Evolutionary conservation across 2,329 filamentous ascomycete genomes (phyloP), one percentile per base, ranked within the genome.

Genomic region (Fusarium aywerte): DNA sequence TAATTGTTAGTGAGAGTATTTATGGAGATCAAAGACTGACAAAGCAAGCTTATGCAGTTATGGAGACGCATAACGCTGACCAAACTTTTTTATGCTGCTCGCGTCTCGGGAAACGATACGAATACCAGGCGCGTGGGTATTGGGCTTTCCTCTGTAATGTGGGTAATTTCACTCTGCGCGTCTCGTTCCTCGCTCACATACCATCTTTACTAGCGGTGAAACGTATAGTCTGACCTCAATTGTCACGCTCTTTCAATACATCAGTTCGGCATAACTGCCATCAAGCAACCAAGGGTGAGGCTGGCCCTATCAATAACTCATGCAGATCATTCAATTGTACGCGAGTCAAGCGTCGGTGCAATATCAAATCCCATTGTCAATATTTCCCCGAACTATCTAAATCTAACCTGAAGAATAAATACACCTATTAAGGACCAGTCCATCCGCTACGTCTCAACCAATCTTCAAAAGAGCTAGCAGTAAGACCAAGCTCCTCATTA

Each of bases 21-120:
- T 44, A 18, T 47, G 65, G 39, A 11, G 58, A 31, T 5, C 6
- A 1, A 0, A 15, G 2, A 7, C 44, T 68, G 51, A 68, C 65
- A 68, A 62, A 68, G 65, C 32, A 44, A 35, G 32, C 32, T 29
- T n/a, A 33, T 50, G 48, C 33, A 58, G 25, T 32, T 33, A n/a
- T 6, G 7, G 25, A 7, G 16, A 44, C 56, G 51, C 33, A 42
- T 52, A 25, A 33, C 15, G 40, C 55, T 68, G 62, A 66, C 40
- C 55, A 35, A 20, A 1, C 0, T 2, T 33, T 21, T 9, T 33
- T 5, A 16, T 15, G 31, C 23, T 35, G 20, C 18, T 11, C 18
- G 35, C 32, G 5, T 33, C 48, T 69, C 65, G 65, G 61, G 32
- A 18, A 62, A 55, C 18, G 21, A 67, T 39, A 4, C 2, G 18